A percentile compares a stretch with the other conserved stretches of the same genome.
Conservation (phyloP, 768 basidiomycete species). For the Hygrocybe coccinea region DNA sequence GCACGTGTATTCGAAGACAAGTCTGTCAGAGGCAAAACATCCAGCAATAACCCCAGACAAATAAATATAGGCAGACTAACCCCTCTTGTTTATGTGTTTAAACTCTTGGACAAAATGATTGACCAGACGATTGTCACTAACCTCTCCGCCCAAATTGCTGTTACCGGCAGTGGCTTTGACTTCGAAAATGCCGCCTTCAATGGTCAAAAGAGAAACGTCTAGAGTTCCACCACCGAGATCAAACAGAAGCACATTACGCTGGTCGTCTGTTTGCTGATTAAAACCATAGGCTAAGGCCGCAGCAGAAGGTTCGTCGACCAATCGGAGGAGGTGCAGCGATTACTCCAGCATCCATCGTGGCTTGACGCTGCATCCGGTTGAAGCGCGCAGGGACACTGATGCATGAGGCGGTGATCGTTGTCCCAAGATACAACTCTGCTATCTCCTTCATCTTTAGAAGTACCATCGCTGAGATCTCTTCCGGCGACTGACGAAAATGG, state of each 20-base stretch:
- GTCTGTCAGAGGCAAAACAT: conserved; percentile 33
- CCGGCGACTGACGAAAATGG: conserved; percentile 42
- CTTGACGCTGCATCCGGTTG: conserved; percentile 60
- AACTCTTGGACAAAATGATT: too few species aligned
- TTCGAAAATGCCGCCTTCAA: conserved; percentile 68
- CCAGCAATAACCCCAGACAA: too few species aligned
- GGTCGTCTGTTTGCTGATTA: conserved; percentile 53
- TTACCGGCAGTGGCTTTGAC: too few species aligned
- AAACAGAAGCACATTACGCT: conserved; percentile 62
- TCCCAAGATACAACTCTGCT: conserved; percentile 63
- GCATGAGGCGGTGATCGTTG: conserved; percentile 57
- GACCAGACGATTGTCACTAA: too few species aligned
- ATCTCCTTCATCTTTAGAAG: conserved; percentile 68
- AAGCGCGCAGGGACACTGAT: conserved; percentile 53
- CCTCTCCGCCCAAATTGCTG: too few species aligned
- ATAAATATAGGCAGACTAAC: background rate
- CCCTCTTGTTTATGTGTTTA: too few species aligned
- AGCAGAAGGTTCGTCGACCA: conserved; percentile 68
- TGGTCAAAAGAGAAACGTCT: conserved; percentile 65
- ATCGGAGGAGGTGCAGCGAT: conserved; percentile 63
- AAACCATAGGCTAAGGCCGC: conserved; percentile 70
- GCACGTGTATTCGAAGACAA: conserved; percentile 58
- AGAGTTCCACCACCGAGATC: conserved; percentile 72
- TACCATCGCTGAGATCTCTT: conserved; percentile 67
- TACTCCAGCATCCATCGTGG: conserved; percentile 63